Evolutionary conservation across 305 asterid genomes (phyloP).

Genomic region (Fraxinus velutina): DNA sequence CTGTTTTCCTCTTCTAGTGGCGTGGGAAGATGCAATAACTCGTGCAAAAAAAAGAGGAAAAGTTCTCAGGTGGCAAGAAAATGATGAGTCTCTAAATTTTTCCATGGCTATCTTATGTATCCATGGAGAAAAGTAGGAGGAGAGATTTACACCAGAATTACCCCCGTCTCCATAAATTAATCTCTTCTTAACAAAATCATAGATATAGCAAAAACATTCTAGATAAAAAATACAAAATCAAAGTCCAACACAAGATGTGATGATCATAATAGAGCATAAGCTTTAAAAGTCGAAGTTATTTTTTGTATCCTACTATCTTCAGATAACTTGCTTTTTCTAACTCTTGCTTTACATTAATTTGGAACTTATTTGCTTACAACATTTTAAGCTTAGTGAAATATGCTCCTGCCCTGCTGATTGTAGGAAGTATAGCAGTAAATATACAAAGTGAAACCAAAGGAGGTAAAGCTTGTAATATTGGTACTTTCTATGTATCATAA

Average conservation of each 20-base stretch:
- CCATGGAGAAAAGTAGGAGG: background rate
- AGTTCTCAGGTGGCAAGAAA: background rate
- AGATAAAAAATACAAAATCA: background rate
- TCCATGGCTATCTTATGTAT: background rate
- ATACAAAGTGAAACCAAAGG: background rate
- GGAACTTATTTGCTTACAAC: background rate
- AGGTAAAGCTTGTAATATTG: background rate
- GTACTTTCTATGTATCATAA: background rate
- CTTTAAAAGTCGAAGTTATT: background rate
- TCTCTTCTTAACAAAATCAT: background rate
- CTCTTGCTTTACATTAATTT: background rate
- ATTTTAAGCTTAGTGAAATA: background rate
- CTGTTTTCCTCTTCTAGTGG: slow-evolving; percentile 22
- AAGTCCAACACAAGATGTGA: slow-evolving; percentile 21
- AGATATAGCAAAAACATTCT: background rate
- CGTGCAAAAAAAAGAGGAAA: background rate
- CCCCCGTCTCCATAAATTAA: background rate
- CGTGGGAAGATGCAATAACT: background rate
- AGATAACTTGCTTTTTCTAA: background rate
- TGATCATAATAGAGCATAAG: slow-evolving; percentile 7
- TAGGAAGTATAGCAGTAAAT: background rate
- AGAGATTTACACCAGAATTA: background rate
- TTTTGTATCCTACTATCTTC: background rate
- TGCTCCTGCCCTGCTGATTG: background rate
- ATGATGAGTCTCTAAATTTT: background rate